phyloP scores from a whole-genome alignment of 1,139 yeast genomes.

The Taphrina deformans region DNA sequence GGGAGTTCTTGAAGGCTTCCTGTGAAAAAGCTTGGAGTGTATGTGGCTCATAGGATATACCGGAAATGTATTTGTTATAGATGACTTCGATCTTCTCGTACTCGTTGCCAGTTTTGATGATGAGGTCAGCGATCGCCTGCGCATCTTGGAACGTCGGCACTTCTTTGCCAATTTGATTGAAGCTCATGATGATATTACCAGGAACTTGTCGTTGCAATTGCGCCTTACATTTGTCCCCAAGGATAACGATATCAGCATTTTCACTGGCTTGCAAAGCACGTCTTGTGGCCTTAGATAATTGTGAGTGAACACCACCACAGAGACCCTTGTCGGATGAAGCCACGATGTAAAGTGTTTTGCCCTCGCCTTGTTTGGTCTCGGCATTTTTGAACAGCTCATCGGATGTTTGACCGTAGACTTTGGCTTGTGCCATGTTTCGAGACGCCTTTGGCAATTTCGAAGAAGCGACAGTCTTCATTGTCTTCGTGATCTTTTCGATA shows the following conservation, averaged over 20 bases:
- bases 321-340: constrained; percentile 96
- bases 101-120: constrained; percentile 56
- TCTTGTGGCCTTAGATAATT: constrained; percentile 86
- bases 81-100: constrained; percentile 78
- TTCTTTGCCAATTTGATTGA: constrained; percentile 92
- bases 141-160: constrained; percentile 93
- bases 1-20: constrained; percentile 76
- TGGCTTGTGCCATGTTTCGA: constrained; percentile 87
- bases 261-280: constrained; percentile 52
- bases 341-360: constrained; percentile 73
- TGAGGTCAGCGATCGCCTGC: constrained; percentile 82
- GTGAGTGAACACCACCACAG: constrained; percentile 97
- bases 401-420: constrained; percentile 81
- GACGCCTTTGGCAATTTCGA: constrained; percentile 96
- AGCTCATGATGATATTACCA: constrained; percentile 66
- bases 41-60: constrained; percentile 88
- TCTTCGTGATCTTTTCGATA: constrained; percentile 98
- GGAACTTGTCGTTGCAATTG: constrained; percentile 84
- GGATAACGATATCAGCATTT: constrained; percentile 74
- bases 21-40: constrained; percentile 66
- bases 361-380: constrained; percentile 62
- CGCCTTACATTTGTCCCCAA: constrained; percentile 91
- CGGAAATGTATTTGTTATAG: constrained; percentile 83
- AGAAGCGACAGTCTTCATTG: constrained; percentile 99
- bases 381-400: constrained; percentile 76